Conservation (phyloP, 148 eudicot species). For the Tetragonia tetragonoides region DNA sequence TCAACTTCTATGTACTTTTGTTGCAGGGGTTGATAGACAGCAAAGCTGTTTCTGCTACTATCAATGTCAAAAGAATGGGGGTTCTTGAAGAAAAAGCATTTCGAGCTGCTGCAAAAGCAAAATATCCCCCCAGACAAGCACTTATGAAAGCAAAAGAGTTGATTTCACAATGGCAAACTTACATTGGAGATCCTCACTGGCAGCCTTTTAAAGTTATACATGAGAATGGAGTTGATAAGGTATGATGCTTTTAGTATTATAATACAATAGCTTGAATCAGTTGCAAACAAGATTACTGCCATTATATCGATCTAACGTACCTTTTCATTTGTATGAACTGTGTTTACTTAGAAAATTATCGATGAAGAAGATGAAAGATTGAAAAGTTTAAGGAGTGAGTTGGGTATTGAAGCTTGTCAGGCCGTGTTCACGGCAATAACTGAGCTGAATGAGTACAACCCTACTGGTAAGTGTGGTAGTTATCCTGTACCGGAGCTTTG, state of each 20-base stretch:
- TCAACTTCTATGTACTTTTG: not conserved
- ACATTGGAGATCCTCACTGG: slow-evolving; percentile 65
- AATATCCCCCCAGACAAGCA: slow-evolving; percentile 27
- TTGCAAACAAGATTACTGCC: too few relatives aligned
- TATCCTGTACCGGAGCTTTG: slow-evolving; percentile 53
- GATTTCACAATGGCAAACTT: slow-evolving; percentile 38
- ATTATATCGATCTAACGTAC: too few relatives aligned
- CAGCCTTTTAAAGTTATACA: slow-evolving; percentile 58
- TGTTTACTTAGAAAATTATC: slow-evolving; percentile 39
- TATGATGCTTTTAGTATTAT: slow-evolving; percentile 14
- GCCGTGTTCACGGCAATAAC: slow-evolving; percentile 41
- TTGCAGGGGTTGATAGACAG: slow-evolving; percentile 47
- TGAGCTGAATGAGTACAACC: slow-evolving; percentile 60
- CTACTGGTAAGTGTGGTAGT: slow-evolving; percentile 38
- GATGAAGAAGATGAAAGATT: slow-evolving; percentile 55
- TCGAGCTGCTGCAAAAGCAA: slow-evolving; percentile 38
- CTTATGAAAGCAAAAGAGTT: slow-evolving; percentile 36
- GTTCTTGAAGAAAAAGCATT: slow-evolving; percentile 49
- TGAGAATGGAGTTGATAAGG: slow-evolving; percentile 39
- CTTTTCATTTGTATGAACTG: too few relatives aligned
- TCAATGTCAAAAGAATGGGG: slow-evolving; percentile 64
- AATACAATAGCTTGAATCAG: too few relatives aligned
- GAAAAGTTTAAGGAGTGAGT: slow-evolving; percentile 38
- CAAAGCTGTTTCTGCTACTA: slow-evolving; percentile 34
- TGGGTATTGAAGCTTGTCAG: slow-evolving; percentile 43